Conservation (phyloP, 75 land plant species). For the Chamaecyparis obtusa region DNA sequence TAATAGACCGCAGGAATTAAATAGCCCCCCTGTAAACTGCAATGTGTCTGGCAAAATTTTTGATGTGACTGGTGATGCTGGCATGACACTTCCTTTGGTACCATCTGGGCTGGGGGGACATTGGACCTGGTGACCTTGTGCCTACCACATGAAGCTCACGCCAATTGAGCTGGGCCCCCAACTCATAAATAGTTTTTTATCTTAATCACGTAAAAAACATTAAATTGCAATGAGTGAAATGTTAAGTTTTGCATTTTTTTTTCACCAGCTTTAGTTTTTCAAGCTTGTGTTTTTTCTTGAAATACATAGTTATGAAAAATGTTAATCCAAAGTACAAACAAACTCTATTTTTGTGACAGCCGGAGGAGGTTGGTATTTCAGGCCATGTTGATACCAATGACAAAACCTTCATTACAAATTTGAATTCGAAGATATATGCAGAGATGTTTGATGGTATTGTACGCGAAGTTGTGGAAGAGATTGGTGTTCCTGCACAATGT, state of each 20-base stretch:
- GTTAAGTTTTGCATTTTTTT: neutral
- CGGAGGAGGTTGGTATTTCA: conserved; percentile 69
- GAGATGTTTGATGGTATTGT: conserved; percentile 97
- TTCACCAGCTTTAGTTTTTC: neutral
- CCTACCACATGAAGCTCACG: too few relatives aligned
- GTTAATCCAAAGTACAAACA: neutral
- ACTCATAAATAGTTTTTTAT: too few relatives aligned
- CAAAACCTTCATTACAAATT: conserved; percentile 12
- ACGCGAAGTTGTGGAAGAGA: conserved; percentile 96
- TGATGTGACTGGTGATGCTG: too few relatives aligned
- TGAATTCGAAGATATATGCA: conserved; percentile 52
- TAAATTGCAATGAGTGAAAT: too few relatives aligned
- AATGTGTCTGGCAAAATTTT: too few relatives aligned
- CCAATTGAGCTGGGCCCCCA: too few relatives aligned
- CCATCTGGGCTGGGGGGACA: too few relatives aligned
- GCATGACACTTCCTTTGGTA: too few relatives aligned
- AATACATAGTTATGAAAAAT: neutral
- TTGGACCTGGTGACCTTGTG: too few relatives aligned
- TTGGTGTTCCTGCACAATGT: conserved; percentile 70
- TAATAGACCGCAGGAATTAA: too few relatives aligned
- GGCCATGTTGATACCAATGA: conserved; percentile 34
- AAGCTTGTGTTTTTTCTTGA: neutral
- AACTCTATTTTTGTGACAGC: conserved; percentile 40
- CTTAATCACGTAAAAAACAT: too few relatives aligned
- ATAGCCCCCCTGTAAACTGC: too few relatives aligned